phyloP scores from a whole-genome alignment of 768 basidiomycete species.

The Boletus reticulatus region DNA sequence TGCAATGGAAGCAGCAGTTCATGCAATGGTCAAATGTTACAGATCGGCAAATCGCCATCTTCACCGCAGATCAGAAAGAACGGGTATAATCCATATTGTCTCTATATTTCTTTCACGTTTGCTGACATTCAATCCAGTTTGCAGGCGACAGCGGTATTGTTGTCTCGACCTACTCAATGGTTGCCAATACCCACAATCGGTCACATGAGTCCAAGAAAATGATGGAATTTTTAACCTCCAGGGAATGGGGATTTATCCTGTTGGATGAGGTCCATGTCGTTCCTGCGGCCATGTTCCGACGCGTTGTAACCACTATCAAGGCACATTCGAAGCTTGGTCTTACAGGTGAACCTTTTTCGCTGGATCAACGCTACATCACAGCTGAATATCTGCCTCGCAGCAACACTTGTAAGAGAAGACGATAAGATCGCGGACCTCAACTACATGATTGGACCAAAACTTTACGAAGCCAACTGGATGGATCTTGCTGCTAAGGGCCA shows the following conservation, averaged over 20 bases:
- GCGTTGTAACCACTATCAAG: conserved; percentile 97
- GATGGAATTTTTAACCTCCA: conserved; percentile 99
- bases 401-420: conserved; percentile 97
- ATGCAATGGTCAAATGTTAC: conserved; percentile 99
- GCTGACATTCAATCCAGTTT: conserved; percentile 55
- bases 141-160: conserved; percentile 97
- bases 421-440: conserved; percentile 98
- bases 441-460: conserved; percentile 98
- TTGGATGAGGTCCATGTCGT: conserved; percentile 99
- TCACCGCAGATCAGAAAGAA: conserved; percentile 97
- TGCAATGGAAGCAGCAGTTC: conserved; percentile 99
- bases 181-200: conserved; percentile 96
- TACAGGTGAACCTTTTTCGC: conserved; percentile 59
- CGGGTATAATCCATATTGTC: conserved; percentile 51
- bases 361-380: neutral
- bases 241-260: conserved; percentile 98
- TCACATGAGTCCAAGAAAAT: conserved; percentile 99
- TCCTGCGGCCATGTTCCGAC: conserved; percentile 97
- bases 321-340: conserved; percentile 98
- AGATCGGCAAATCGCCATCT: conserved; percentile 94
- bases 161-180: conserved; percentile 99
- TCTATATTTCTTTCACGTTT: neutral
- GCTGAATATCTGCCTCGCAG: conserved; percentile 38
- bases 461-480: conserved; percentile 99
- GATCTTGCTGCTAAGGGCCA: conserved; percentile 99